Conservation (phyloP, 2,329 filamentous ascomycete species). For the Salinomyces thailandicus region DNA sequence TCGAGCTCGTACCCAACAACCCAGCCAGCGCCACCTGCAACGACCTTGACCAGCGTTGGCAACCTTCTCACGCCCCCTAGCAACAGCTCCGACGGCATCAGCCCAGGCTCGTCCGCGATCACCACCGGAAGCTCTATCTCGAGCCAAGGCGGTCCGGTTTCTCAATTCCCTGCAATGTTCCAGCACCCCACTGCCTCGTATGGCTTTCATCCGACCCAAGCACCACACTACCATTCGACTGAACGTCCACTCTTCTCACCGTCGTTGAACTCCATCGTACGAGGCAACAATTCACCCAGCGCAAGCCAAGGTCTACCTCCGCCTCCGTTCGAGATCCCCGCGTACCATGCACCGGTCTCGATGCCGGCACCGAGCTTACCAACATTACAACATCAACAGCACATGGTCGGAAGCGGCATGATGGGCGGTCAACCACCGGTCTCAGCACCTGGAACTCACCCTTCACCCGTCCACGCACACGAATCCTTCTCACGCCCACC, state of each 20-base stretch:
- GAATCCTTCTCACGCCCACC: slow-evolving; percentile 49
- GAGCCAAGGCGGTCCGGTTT: slow-evolving; percentile 33
- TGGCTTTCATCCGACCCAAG: slow-evolving; percentile 28
- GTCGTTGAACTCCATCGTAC: slow-evolving; percentile 43
- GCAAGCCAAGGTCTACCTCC: slow-evolving; percentile 53
- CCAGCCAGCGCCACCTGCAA: slow-evolving; percentile 36
- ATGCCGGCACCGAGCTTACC: slow-evolving; percentile 45
- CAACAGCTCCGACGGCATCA: slow-evolving; percentile 52
- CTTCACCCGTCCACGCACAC: slow-evolving; percentile 48
- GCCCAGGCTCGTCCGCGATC: slow-evolving; percentile 48
- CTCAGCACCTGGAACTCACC: slow-evolving; percentile 21
- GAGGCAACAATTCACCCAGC: slow-evolving; percentile 49
- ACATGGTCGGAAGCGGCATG: slow-evolving; percentile 35
- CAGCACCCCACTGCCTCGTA: slow-evolving; percentile 40
- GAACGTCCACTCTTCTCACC: slow-evolving; percentile 42
- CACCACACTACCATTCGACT: neutral
- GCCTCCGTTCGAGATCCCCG: slow-evolving; percentile 52
- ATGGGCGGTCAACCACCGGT: slow-evolving; percentile 34
- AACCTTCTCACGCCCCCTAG: slow-evolving; percentile 54
- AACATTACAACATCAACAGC: slow-evolving; percentile 33
- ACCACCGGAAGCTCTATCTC: slow-evolving; percentile 51
- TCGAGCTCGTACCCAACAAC: slow-evolving; percentile 30
- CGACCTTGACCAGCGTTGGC: slow-evolving; percentile 41
- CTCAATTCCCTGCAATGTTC: neutral
- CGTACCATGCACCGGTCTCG: slow-evolving; percentile 44